Conservation (phyloP, 495 filamentous ascomycete genomes). For the Penicillium flavigenum region DNA sequence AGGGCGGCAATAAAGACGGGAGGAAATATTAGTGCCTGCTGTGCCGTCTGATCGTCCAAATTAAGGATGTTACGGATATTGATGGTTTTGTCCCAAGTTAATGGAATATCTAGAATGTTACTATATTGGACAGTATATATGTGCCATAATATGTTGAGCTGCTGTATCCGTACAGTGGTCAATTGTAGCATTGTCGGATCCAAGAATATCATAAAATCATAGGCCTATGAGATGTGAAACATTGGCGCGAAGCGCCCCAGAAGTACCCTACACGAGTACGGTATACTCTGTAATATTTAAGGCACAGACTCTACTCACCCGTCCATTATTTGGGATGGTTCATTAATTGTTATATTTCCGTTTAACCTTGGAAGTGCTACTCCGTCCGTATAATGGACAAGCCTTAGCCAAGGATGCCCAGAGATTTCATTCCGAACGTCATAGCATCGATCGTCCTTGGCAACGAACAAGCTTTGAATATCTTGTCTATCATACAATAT, state of each 20-base stretch:
- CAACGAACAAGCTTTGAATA: slow-evolving; percentile 3
- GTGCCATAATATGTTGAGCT: no score
- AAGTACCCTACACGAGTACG: not conserved
- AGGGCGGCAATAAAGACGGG: not conserved
- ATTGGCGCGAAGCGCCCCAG: not conserved
- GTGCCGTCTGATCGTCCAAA: slow-evolving; percentile 11
- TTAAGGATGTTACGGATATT: not conserved
- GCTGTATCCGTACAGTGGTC: no score
- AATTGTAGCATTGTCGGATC: no score
- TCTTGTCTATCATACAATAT: not conserved
- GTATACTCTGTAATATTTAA: no score
- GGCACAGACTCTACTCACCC: no score
- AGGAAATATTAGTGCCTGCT: not conserved
- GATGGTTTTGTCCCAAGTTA: not conserved
- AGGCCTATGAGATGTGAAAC: no score
- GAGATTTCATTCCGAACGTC: not conserved
- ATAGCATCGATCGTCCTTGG: slow-evolving; percentile 1
- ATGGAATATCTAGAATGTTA: not conserved
- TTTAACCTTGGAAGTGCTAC: not conserved
- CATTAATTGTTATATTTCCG: not conserved
- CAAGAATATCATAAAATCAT: no score
- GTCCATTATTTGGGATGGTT: not conserved
- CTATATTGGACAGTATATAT: not conserved
- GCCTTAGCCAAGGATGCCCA: slow-evolving; percentile 2
- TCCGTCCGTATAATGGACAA: not conserved